Evolutionary conservation across 345 rosid genomes (phyloP), one percentile per base, ranked within the genome.

Genomic region (Sisymbrium altissimum): DNA sequence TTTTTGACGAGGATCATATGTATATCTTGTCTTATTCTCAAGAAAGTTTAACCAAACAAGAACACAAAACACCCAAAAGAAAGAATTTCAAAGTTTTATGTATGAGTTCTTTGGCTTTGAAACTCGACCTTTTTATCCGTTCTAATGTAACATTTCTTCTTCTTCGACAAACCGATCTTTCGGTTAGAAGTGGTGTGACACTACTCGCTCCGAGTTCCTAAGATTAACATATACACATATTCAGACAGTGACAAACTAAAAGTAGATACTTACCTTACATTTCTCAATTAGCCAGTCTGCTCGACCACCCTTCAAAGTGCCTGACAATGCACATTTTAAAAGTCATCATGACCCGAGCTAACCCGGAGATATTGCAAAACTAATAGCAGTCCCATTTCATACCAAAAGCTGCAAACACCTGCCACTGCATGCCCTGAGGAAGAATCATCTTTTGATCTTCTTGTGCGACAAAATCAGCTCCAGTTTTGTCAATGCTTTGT

Each of bases 231-330:
- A 59, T 3, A 64, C 39, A 41, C 29, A 27, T 50, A 15, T 44
- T 52, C 49, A 64, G 40, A 66, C 10, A 1, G 39, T 29, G 56
- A 25, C 19, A 21, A 9, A 18, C 21, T 6, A 78, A 29, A 67
- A 56, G 19, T 3, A 29, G 39, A 75, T 15, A 83, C 92, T 40
- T 84, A 91, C 99, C 0, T 91, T 82, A 78, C 99, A 95, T 85
- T 91, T 95, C 83, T 95, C 99, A 41, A 95, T 81, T 38, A 95
- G 89, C 99, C 97, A 95, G 32, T 91, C 99, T 60, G 97, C 96
- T 70, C 97, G 85, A 80, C 97, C 97, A 43, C 97, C 97, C 78
- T 91, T 95, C 43, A 89, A 78, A 63, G 96, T 84, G 66, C 97
- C 97, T 91, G 81, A 41, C 18, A 78, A 64, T 70, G 74, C 33